Base-by-base conservation (phyloP, 73 alveolate genomes). In the Effrenium voratum region DNA sequence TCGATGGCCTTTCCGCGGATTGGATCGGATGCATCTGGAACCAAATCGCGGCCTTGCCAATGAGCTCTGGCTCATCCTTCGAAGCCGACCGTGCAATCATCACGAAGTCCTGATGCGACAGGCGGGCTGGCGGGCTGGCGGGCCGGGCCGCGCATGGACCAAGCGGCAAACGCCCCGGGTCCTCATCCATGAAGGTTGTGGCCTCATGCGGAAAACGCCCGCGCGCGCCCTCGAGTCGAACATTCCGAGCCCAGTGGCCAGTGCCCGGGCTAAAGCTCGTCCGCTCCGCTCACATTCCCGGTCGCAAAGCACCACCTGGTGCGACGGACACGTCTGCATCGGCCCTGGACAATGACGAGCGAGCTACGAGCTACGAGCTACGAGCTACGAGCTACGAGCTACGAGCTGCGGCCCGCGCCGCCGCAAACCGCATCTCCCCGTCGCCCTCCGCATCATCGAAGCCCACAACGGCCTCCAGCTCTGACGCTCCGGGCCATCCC, bases 101-200 rank as follows among this genome's bases (percentile, higher is more conserved):
- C 30, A 57, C 52, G 87, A 90, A 90, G 52, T 90, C 97, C 97
- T 90, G 95, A 1, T 4, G 12, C 1, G 59, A 0, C 49, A 32
- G 16, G 47, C 13, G 50, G 81, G n/a, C 36, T 52, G 79, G 36
- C 43, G n/a, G 2, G 36, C 2, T 30, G 38, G n/a, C 30, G 45
- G 49, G 30, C 22, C 57, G n/a, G 10, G 1, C 8, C 72, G 2
- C 68, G 68, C 34, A 57, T 24, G 28, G 12, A 57, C 34, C 19
- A 6, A 57, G 19, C 50, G 30, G 45, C 13, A 4, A 50, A 76
- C 5, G 24, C 34, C 41, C 12, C 60, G 16, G 12, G 43, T 55
- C 97, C 97, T 90, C 97, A 41, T 90, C 97, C 97, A 90, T 90
- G 97, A 90, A 90, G 87, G 97, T 90, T 28, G 97, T 90, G 8